These are phyloP conservation scores for Sporothrix brunneoviolacea DNA, from an alignment of 2,329 filamentous ascomycete species.

Conservation along the genomic window DNA sequence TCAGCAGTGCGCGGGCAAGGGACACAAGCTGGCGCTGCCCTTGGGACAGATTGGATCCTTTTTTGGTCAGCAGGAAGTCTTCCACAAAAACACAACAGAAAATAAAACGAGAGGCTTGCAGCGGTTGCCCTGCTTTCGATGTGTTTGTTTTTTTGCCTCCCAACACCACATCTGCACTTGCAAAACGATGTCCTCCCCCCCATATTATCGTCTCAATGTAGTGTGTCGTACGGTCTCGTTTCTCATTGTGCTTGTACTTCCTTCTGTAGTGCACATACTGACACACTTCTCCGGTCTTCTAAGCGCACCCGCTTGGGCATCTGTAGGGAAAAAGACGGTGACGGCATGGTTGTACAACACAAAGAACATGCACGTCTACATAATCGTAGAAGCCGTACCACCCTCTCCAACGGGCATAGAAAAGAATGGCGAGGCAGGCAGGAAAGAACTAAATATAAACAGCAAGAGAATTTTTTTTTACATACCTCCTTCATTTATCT, in stretches of 20 bases:
- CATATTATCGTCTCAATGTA: background rate
- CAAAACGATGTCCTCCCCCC: conserved; percentile 1
- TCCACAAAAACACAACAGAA: background rate
- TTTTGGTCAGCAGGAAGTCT: background rate
- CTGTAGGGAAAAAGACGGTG: conserved; percentile 10
- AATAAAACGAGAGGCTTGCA: background rate
- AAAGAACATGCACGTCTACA: background rate
- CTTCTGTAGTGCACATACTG: background rate
- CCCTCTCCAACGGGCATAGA: background rate
- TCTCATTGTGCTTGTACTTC: background rate
- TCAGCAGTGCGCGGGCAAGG: conserved; percentile 85
- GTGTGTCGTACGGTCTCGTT: background rate
- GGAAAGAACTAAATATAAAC: background rate
- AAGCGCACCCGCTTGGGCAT: background rate
- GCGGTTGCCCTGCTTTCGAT: background rate
- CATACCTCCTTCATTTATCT: conserved; percentile 88
- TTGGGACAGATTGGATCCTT: conserved; percentile 89
- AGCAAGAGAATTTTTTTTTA: conserved; percentile 21
- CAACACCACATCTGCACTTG: background rate
- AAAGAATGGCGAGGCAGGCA: background rate
- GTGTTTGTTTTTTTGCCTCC: background rate
- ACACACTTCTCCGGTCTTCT: conserved; percentile 4
- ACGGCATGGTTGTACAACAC: conserved; percentile 11
- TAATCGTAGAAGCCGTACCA: conserved; percentile 1
- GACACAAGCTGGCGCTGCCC: conserved; percentile 93